These are phyloP conservation scores for Persicaria maculosa DNA, from an alignment of 148 eudicot genomes.

Conservation along the genomic window DNA sequence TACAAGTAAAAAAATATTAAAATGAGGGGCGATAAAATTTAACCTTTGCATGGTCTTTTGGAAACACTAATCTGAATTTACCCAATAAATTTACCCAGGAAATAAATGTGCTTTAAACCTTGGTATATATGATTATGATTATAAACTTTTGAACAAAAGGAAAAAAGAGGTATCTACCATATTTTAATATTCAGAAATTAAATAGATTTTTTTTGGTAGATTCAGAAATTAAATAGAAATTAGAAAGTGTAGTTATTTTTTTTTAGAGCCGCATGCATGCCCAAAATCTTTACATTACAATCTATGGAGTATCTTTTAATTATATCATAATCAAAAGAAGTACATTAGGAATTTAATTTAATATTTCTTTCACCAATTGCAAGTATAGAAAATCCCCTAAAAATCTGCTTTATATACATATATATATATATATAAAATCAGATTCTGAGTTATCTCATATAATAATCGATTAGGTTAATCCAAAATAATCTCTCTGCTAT, in stretches of 20 bases:
- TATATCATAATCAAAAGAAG: background rate
- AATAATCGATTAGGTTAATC: background rate
- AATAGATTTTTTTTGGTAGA: background rate
- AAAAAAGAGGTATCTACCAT: background rate
- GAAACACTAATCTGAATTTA: too few relatives aligned
- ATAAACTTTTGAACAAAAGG: too few relatives aligned
- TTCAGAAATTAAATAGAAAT: too few relatives aligned
- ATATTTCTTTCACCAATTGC: background rate
- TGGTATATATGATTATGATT: too few relatives aligned
- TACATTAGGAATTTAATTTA: background rate
- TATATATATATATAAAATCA: background rate
- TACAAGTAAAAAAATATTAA: too few relatives aligned
- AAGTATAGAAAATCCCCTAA: background rate
- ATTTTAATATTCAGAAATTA: background rate
- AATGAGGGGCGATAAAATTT: too few relatives aligned
- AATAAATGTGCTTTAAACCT: too few relatives aligned
- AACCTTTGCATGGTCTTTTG: too few relatives aligned
- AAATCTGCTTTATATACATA: background rate
- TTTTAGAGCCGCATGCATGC: background rate
- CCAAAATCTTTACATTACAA: background rate
- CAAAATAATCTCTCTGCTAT: background rate
- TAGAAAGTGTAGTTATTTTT: too few relatives aligned
- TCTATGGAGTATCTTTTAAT: background rate
- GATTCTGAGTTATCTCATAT: conserved; percentile 1
- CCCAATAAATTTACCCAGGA: too few relatives aligned